Evolutionary conservation across 1,284 basidiomycete genomes (phyloP).

Genomic region (Sporisorium iseilematis-ciliati): DNA sequence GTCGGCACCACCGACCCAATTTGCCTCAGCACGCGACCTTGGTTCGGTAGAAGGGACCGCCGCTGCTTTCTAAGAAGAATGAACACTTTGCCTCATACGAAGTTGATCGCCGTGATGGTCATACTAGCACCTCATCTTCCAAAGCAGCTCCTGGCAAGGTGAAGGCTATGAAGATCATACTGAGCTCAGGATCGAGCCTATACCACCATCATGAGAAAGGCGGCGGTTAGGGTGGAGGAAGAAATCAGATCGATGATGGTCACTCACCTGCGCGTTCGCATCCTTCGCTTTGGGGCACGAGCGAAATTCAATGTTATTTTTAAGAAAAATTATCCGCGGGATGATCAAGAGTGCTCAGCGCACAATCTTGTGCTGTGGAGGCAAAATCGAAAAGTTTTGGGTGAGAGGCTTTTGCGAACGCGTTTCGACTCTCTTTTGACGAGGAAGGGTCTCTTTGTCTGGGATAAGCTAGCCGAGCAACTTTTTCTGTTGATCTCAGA

Average conservation of each 20-base stretch:
- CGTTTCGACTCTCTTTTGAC: background rate
- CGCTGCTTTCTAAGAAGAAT: background rate
- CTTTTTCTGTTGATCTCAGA: constrained; percentile 7
- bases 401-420: background rate
- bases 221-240: background rate
- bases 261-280: too few species aligned
- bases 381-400: background rate
- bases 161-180: background rate
- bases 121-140: background rate
- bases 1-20: background rate
- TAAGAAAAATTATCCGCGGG: background rate
- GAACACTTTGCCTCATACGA: background rate
- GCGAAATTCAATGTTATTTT: background rate
- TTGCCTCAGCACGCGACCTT: constrained; percentile 1
- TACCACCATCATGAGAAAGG: background rate
- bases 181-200: background rate
- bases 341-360: background rate
- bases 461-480: constrained; percentile 1
- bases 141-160: background rate
- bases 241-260: constrained; percentile 4
- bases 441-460: constrained; percentile 11
- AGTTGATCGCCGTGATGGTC: background rate
- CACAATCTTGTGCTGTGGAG: constrained; percentile 7
- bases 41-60: background rate
- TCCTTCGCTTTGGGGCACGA: constrained; percentile 3